Evolutionary conservation across 73 alveolate species (phyloP), one percentile per base, ranked within the genome.

Genomic region (Stentor coeruleus): DNA sequence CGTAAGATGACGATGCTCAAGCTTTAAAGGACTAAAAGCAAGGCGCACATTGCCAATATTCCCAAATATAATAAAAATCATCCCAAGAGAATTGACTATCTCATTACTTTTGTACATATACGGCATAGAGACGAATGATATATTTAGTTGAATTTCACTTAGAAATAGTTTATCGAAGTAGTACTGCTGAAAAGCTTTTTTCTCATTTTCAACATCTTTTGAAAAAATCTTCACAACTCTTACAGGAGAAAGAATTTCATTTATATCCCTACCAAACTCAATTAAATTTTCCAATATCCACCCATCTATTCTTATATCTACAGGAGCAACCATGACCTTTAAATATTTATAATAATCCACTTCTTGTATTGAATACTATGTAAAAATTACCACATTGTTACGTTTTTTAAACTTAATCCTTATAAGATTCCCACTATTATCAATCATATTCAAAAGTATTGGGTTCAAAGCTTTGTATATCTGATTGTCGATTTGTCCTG

Each of bases 281-380:
- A 66, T 20, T 26, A 33, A 20, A 66, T 33, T 20, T 66, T 66
- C 79, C n/a, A 66, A 11, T 14, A 66, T 66, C n/a, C n/a, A 66
- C 79, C 79, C 79, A 40, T 66, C 79, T 28, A 66, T 33, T 66
- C 39, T 66, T 20, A 66, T 66, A 66, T 66, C 79, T 26, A 66
- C 42, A 66, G 79, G 79, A 20, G n/a, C 40, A 26, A 66, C 11
- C 33, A 15, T 20, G 14, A 66, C n/a, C 2, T 66, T 66, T 26
- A 66, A 20, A 33, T 66, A 66, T 33, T 66, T 66, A 33, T 28
- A 66, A 66, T 66, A 66, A 40, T 66, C 79, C 20, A 66, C 79
- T 66, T 66, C 79, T 26, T 66, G 79, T 20, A 11, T 66, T 31
- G 79, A 66, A 33, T 66, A 31, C 40, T 66, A 26, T 26, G 14